These are phyloP conservation scores for Hymenotorrendiella dingleyae DNA, from an alignment of 2,329 filamentous ascomycete species.

Conservation along the genomic window DNA sequence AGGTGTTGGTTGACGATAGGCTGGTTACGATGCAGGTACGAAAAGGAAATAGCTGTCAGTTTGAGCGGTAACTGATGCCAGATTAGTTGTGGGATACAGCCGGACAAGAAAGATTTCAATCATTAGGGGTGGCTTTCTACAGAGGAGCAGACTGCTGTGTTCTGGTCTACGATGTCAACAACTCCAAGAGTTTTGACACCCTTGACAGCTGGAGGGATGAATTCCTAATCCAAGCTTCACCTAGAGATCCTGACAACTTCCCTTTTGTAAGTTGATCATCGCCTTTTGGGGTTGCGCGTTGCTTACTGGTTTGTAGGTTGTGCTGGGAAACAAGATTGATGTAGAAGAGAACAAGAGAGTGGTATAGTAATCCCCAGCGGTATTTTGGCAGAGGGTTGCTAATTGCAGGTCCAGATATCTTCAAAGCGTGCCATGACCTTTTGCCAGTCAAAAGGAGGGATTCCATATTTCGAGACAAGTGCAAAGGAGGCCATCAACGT, in stretches of 20 bases:
- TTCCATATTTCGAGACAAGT: conserved; percentile 98
- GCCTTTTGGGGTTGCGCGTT: conserved; percentile 3
- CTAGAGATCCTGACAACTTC: conserved; percentile 93
- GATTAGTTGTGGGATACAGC: conserved; percentile 92
- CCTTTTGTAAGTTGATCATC: conserved; percentile 73
- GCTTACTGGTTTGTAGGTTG: conserved; percentile 52
- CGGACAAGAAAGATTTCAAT: conserved; percentile 96
- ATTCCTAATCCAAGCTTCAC: conserved; percentile 94
- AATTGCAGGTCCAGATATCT: conserved; percentile 58
- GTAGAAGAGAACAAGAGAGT: conserved; percentile 96
- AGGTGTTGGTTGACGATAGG: conserved; percentile 93
- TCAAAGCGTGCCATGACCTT: conserved; percentile 96
- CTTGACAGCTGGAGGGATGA: conserved; percentile 98
- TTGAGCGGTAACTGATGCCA: conserved; percentile 33
- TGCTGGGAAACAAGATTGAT: conserved; percentile 98
- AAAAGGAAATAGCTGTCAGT: neutral
- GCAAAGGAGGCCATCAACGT: conserved; percentile 99
- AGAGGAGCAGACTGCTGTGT: conserved; percentile 96
- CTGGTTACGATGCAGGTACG: conserved; percentile 95
- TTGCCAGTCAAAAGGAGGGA: conserved; percentile 94
- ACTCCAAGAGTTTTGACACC: conserved; percentile 97
- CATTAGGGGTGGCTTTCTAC: conserved; percentile 94
- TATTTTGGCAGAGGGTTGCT: conserved; percentile 11
- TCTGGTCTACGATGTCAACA: conserved; percentile 97
- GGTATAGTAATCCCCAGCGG: conserved; percentile 41